phyloP scores from a whole-genome alignment of 2,329 filamentous ascomycete species.

The Aspergillus fumigatiaffinis region DNA sequence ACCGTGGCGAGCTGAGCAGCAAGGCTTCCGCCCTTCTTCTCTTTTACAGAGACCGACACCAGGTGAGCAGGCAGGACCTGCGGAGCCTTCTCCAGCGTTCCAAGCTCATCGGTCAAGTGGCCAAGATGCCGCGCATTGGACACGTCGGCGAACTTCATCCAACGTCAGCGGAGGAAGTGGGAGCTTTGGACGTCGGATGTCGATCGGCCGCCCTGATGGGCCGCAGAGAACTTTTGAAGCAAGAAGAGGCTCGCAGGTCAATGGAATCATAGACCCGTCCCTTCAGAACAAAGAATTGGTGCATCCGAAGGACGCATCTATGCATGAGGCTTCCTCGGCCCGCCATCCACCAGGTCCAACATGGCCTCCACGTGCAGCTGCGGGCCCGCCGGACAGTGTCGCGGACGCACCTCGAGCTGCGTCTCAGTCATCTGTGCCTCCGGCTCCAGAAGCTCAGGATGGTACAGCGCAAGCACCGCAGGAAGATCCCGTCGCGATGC shows the following conservation, averaged over 20 bases:
- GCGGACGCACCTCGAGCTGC: conserved; percentile 16
- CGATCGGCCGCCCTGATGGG: conserved; percentile 48
- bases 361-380: conserved; percentile 27
- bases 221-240: conserved; percentile 37
- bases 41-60: conserved; percentile 70
- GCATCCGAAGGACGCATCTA: conserved; percentile 19
- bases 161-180: conserved; percentile 86
- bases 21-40: conserved; percentile 66
- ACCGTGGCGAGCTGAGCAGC: conserved; percentile 62
- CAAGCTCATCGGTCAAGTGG: conserved; percentile 71
- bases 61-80: conserved; percentile 60
- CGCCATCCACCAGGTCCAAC: conserved; percentile 24
- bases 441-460: conserved; percentile 16
- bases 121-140: conserved; percentile 61
- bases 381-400: conserved; percentile 26
- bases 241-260: conserved; percentile 37
- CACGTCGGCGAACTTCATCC: conserved; percentile 78
- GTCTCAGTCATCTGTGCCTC: conserved; percentile 14
- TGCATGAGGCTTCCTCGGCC: conserved; percentile 22
- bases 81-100: conserved; percentile 82
- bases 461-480: conserved; percentile 18
- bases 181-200: conserved; percentile 61
- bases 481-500: conserved; percentile 48
- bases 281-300: conserved; percentile 24
- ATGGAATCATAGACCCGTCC: conserved; percentile 32